Conservation (phyloP, 306 rosid species). For the Phaseolus lunatus region DNA sequence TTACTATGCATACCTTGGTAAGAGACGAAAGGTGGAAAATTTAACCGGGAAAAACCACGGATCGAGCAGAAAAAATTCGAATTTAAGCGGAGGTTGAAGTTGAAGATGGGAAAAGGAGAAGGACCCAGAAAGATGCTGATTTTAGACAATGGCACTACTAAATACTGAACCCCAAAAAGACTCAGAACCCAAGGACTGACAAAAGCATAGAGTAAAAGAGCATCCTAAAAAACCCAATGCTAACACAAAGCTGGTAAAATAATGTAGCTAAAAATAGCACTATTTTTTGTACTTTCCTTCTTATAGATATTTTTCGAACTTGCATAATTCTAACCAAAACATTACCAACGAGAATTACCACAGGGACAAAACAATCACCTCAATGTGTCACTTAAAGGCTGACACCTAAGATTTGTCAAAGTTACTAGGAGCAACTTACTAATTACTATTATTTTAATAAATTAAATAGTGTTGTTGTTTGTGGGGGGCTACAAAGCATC, state of each 20-base stretch:
- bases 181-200: conserved; percentile 76
- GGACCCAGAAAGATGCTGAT: conserved; percentile 55
- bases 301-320: conserved; percentile 35
- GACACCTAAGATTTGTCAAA: conserved; percentile 51
- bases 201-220: conserved; percentile 58
- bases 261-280: conserved; percentile 30
- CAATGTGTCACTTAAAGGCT: conserved; percentile 42
- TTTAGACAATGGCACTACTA: conserved; percentile 56
- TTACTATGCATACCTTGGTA: conserved; percentile 54
- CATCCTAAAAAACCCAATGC: conserved; percentile 59
- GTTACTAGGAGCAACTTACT: neutral
- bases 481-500: conserved; percentile 34
- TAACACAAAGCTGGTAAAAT: conserved; percentile 51
- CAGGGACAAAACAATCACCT: conserved; percentile 38
- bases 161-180: conserved; percentile 58
- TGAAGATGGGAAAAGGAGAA: conserved; percentile 42
- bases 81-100: conserved; percentile 50
- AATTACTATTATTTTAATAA: neutral
- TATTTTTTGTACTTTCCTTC: conserved; percentile 33
- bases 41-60: conserved; percentile 50
- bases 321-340: conserved; percentile 32
- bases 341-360: conserved; percentile 8
- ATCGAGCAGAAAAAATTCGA: conserved; percentile 65
- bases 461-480: conserved; percentile 19
- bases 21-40: conserved; percentile 46